phyloP scores from a whole-genome alignment of 148 eudicot genomes.

The Camellia sinensis region DNA sequence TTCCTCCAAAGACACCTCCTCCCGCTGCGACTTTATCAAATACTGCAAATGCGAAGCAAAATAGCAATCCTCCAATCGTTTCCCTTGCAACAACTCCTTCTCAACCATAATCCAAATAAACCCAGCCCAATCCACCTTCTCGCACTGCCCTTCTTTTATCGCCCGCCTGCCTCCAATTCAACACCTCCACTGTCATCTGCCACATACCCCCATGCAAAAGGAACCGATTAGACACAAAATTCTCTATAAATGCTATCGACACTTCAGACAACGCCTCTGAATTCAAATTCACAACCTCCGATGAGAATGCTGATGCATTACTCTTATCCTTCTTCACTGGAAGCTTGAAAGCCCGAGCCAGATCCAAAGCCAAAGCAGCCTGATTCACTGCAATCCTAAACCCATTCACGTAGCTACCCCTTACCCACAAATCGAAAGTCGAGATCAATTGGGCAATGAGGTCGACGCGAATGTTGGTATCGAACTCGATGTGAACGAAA shows the following conservation, averaged over 20 bases:
- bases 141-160: slow-evolving; percentile 65
- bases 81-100: slow-evolving; percentile 67
- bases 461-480: slow-evolving; percentile 46
- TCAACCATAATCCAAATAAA: slow-evolving; percentile 86
- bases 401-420: slow-evolving; percentile 45
- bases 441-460: slow-evolving; percentile 55
- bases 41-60: slow-evolving; percentile 86
- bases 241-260: slow-evolving; percentile 47
- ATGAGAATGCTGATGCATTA: slow-evolving; percentile 1
- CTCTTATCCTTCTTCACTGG: slow-evolving; percentile 41
- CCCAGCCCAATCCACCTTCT: slow-evolving; percentile 81
- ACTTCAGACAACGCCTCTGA: slow-evolving; percentile 35
- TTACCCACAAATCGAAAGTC: slow-evolving; percentile 24
- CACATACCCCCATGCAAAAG: slow-evolving; percentile 73
- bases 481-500: slow-evolving; percentile 54
- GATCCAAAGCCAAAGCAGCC: slow-evolving; percentile 41
- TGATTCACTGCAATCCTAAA: slow-evolving; percentile 44
- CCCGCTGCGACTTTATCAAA: slow-evolving; percentile 56
- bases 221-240: slow-evolving; percentile 67
- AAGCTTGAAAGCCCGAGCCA: slow-evolving; percentile 60
- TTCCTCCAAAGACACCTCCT: slow-evolving; percentile 31
- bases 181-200: slow-evolving; percentile 57
- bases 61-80: slow-evolving; percentile 53
- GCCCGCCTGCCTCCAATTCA: slow-evolving; percentile 41
- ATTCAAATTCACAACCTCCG: slow-evolving; percentile 36